Evolutionary conservation across 352 stramenopile species (phyloP).

Genomic region (Albugo laibachii): DNA sequence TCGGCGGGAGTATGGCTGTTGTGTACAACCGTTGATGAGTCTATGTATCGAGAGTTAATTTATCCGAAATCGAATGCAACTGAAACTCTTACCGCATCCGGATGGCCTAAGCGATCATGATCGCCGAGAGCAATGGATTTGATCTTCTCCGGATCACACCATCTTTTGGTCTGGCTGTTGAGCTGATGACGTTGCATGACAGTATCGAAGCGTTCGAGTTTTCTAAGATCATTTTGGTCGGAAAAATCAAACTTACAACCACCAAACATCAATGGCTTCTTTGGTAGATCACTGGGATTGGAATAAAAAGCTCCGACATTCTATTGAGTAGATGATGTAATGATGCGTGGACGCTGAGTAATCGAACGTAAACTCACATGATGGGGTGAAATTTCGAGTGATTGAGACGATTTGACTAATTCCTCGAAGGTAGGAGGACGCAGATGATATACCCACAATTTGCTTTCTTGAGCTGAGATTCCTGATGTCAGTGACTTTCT

Average conservation of each 20-base stretch:
- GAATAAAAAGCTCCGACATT: conserved; percentile 37
- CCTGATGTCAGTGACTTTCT: background rate
- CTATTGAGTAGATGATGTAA: conserved; percentile 11
- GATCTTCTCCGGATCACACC: too few relatives aligned
- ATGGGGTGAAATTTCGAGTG: conserved; percentile 22
- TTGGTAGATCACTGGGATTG: conserved; percentile 28
- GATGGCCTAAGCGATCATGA: too few relatives aligned
- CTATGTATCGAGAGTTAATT: background rate
- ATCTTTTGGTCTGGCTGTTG: background rate
- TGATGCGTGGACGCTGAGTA: background rate
- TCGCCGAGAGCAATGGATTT: too few relatives aligned
- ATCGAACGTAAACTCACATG: conserved; percentile 7
- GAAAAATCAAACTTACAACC: conserved; percentile 48
- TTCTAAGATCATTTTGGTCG: conserved; percentile 9
- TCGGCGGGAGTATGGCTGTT: conserved; percentile 17
- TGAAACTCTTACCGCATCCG: too few relatives aligned
- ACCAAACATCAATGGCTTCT: conserved; percentile 53
- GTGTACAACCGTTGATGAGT: conserved; percentile 20
- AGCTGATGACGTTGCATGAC: conserved; percentile 3
- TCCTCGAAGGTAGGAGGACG: conserved; percentile 21
- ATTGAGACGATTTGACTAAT: conserved; percentile 21
- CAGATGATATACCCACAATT: conserved; percentile 26
- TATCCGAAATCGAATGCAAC: background rate
- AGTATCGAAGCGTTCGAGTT: conserved; percentile 32
- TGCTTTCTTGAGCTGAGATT: conserved; percentile 4